Evolutionary conservation across 1,284 basidiomycete genomes (phyloP).

Genomic region (Inonotus hispidus): DNA sequence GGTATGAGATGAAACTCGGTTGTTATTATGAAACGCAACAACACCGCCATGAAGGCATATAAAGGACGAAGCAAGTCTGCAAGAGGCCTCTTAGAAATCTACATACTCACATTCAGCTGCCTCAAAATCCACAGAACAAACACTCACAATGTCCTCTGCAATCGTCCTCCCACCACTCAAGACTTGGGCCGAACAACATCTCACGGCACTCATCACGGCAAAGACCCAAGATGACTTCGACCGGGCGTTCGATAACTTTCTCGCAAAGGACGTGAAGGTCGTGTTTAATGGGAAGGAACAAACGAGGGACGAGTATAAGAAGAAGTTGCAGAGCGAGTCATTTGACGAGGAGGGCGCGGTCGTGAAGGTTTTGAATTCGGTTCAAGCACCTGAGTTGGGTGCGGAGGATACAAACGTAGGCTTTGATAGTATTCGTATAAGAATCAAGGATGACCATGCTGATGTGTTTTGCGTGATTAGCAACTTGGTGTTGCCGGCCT

Average conservation of each 20-base stretch:
- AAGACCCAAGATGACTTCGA: conserved; percentile 22
- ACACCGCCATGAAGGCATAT: not conserved
- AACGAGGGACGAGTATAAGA: conserved; percentile 29
- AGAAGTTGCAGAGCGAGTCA: conserved; percentile 25
- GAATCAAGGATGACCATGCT: not conserved
- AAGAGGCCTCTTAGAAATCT: too few species aligned
- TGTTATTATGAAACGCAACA: not conserved
- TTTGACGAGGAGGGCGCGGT: conserved; percentile 27
- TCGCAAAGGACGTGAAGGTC: conserved; percentile 26
- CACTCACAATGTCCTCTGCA: conserved; percentile 4
- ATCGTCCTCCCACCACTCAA: conserved; percentile 19
- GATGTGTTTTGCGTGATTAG: not conserved
- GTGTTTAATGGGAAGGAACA: conserved; percentile 28
- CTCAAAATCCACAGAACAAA: not conserved
- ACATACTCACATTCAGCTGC: not conserved
- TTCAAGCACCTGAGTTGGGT: conserved; percentile 6
- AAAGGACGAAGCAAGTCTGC: not conserved
- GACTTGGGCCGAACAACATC: conserved; percentile 24
- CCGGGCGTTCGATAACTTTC: conserved; percentile 26
- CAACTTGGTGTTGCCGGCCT: conserved; percentile 13
- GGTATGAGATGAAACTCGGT: not conserved
- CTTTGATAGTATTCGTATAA: not conserved
- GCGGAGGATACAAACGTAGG: conserved; percentile 8
- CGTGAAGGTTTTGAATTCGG: conserved; percentile 22
- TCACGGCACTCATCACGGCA: conserved; percentile 25